phyloP scores from a whole-genome alignment of 2,329 filamentous ascomycete species.

The Leptographium procerum region DNA sequence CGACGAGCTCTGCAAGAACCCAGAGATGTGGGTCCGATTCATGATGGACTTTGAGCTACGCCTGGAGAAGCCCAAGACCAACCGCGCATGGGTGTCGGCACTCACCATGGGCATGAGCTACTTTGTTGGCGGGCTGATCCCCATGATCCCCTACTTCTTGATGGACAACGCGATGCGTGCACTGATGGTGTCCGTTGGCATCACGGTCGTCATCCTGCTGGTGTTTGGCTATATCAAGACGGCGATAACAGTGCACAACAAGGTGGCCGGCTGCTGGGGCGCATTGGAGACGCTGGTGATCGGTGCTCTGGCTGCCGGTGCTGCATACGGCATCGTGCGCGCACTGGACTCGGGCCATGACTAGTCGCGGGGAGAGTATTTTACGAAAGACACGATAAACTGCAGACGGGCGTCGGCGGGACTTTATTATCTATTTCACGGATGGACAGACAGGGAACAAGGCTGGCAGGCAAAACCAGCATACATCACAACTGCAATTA shows the following conservation, averaged over 20 bases:
- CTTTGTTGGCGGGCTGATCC: constrained; percentile 59
- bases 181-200: constrained; percentile 45
- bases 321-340: constrained; percentile 52
- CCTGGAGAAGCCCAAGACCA: constrained; percentile 31
- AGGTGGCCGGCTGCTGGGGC: constrained; percentile 43
- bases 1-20: constrained; percentile 34
- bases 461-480: not conserved
- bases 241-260: constrained; percentile 37
- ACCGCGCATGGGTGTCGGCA: constrained; percentile 42
- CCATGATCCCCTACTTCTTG: constrained; percentile 59
- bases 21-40: constrained; percentile 41
- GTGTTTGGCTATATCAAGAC: constrained; percentile 57
- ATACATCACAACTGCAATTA: not conserved
- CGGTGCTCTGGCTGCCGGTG: constrained; percentile 53
- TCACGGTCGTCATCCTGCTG: constrained; percentile 51
- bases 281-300: constrained; percentile 54
- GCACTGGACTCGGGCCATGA: constrained; percentile 31
- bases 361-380: too few relatives aligned
- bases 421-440: not conserved
- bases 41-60: constrained; percentile 48
- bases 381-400: not conserved
- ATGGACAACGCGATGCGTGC: constrained; percentile 32
- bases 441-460: not conserved
- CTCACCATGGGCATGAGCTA: constrained; percentile 58
- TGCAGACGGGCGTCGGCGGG: not conserved